Evolutionary conservation across 768 basidiomycete species (phyloP).

Genomic region (Dacryopinax spathularia): DNA sequence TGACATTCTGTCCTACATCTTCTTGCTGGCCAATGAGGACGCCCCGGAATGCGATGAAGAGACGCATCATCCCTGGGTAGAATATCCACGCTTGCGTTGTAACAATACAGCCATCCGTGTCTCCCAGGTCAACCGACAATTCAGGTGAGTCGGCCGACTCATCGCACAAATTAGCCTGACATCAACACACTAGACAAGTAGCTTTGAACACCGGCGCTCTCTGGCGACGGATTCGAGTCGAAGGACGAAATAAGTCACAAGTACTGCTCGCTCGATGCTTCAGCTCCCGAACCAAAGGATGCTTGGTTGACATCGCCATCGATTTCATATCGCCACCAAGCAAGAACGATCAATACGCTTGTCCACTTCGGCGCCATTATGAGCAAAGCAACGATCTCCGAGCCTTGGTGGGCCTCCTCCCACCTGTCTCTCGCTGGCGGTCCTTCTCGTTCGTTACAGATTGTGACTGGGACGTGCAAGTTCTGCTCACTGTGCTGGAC

Average conservation of each 20-base stretch:
- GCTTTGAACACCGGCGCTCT: neutral
- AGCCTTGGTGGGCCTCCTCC: neutral
- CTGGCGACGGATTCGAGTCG: neutral
- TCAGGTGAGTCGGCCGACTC: neutral
- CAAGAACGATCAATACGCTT: neutral
- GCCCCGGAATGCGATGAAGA: neutral
- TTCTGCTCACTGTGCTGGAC: neutral
- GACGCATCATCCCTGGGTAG: neutral
- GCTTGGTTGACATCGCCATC: neutral
- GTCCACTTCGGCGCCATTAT: neutral
- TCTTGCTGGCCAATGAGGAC: neutral
- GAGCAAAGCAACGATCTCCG: neutral
- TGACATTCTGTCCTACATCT: neutral
- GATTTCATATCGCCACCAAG: neutral
- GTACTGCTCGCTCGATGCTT: neutral
- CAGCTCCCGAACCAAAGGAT: neutral
- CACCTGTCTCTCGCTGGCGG: neutral
- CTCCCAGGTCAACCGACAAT: neutral
- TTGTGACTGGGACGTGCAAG: neutral
- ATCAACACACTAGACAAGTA: neutral
- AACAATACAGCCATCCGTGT: neutral
- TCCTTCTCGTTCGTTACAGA: neutral
- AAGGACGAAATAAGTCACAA: neutral
- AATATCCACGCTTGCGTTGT: neutral
- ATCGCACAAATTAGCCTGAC: neutral